phyloP scores from a whole-genome alignment of 441 rosid genomes.

The Theobroma grandiflorum region DNA sequence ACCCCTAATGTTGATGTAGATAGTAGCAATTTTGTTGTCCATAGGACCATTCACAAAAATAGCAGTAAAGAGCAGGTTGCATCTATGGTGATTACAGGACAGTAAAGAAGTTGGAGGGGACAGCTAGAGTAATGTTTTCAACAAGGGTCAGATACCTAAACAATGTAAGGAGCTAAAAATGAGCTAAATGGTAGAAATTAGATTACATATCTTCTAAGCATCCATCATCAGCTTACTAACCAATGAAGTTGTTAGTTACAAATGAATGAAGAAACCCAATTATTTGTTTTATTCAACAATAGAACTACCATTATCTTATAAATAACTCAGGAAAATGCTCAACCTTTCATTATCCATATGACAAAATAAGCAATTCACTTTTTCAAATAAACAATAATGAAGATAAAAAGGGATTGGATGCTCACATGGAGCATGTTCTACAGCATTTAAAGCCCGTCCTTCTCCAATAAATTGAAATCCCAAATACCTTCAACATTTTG shows the following conservation, averaged over 20 bases:
- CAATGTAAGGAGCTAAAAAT: conserved; percentile 3
- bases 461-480: conserved; percentile 70
- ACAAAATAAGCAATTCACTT: conserved; percentile 2
- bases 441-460: conserved; percentile 49
- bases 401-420: conserved; percentile 24
- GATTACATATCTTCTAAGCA: conserved; percentile 10
- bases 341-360: conserved; percentile 21
- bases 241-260: conserved; percentile 1
- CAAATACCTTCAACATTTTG: conserved; percentile 67
- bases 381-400: conserved; percentile 21
- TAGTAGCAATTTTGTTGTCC: background rate
- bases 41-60: background rate
- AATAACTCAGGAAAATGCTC: conserved; percentile 4
- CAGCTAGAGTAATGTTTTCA: conserved; percentile 6
- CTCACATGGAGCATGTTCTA: conserved; percentile 53
- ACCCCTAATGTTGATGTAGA: background rate
- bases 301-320: background rate
- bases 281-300: background rate
- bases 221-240: conserved; percentile 2
- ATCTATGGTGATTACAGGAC: conserved; percentile 1
- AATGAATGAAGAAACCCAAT: background rate
- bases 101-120: background rate
- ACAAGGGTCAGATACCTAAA: background rate
- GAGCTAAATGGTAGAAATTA: conserved; percentile 3
- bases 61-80: background rate